Base-by-base conservation (phyloP, 257 asterid genomes). In the Euphrasia confusa region DNA sequence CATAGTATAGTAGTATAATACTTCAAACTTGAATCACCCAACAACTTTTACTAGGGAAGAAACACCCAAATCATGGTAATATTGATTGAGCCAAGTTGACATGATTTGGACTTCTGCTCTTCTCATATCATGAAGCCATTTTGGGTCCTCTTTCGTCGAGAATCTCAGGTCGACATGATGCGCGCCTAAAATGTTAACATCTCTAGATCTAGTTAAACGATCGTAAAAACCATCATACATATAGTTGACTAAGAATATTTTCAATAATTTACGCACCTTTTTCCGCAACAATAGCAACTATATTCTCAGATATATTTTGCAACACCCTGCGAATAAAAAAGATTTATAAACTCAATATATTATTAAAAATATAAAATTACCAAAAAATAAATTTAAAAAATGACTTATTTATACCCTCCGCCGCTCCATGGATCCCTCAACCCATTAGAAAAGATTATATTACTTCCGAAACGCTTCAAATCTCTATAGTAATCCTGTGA, bases 371-470 rank as follows among this genome's bases (percentile, higher is more conserved):
- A 44, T 9, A n/a, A 8, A 42, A 10, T 42, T 40, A 40, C 10
- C 12, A 40, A 7, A 42, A 44, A 10, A 44, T 12, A 67, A 0
- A 35, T 2, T 21, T 32, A 35, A 8, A 13, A 24, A 21, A 54
- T 5, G 1, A 32, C 53, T 33, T 68, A 33, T 33, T 2, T 32
- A 32, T 35, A 87, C 98, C 98, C 98, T 76, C 93, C 98, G n/a
- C 90, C 93, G 49, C 98, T 88, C 96, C 98, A 91, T 5, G 95
- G 96, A 81, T 91, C 98, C 74, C 95, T 83, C 58, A 81, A 58
- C 13, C 98, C 98, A 64, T 88, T 91, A 53, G 81, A 91, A 88
- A 91, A 91, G 66, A 91, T 84, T 54, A 88, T 91, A 40, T 88
- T 91, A 80, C 96, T 88, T 3, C 95, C 96, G 39, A 84, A 91